phyloP scores from a whole-genome alignment of 2,329 filamentous ascomycete species.

The Cercospora brassicicola region DNA sequence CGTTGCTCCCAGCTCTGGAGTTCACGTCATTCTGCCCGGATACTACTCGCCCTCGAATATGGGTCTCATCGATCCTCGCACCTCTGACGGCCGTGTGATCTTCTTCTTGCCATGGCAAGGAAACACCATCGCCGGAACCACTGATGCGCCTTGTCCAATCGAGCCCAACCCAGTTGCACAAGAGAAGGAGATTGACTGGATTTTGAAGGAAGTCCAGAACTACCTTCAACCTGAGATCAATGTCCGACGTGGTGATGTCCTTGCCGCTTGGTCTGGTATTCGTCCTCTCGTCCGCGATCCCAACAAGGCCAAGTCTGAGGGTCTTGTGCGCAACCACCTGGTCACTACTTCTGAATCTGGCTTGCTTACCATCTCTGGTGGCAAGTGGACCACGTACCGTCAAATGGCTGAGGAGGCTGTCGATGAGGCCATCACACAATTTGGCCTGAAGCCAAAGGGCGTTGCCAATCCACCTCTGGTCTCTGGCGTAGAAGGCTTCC shows the following conservation, averaged over 20 bases:
- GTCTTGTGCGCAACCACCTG: slow-evolving; percentile 82
- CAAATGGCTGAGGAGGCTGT: slow-evolving; percentile 92
- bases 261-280: slow-evolving; percentile 87
- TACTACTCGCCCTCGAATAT: slow-evolving; percentile 84
- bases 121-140: slow-evolving; percentile 87
- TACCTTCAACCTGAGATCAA: slow-evolving; percentile 83
- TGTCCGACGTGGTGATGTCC: slow-evolving; percentile 80
- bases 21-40: slow-evolving; percentile 82
- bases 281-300: slow-evolving; percentile 83
- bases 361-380: slow-evolving; percentile 79
- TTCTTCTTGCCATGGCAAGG: slow-evolving; percentile 94
- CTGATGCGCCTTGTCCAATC: slow-evolving; percentile 74
- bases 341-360: slow-evolving; percentile 77
- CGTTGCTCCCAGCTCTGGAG: slow-evolving; percentile 79
- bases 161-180: slow-evolving; percentile 72
- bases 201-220: slow-evolving; percentile 76
- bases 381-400: slow-evolving; percentile 91
- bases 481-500: slow-evolving; percentile 66
- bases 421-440: slow-evolving; percentile 72
- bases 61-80: slow-evolving; percentile 82
- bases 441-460: slow-evolving; percentile 60
- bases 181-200: slow-evolving; percentile 85
- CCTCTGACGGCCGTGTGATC: slow-evolving; percentile 84
- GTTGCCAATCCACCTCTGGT: slow-evolving; percentile 61
- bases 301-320: slow-evolving; percentile 80